Evolutionary conservation across 768 basidiomycete genomes (phyloP).

Genomic region (Lentinula sp.): DNA sequence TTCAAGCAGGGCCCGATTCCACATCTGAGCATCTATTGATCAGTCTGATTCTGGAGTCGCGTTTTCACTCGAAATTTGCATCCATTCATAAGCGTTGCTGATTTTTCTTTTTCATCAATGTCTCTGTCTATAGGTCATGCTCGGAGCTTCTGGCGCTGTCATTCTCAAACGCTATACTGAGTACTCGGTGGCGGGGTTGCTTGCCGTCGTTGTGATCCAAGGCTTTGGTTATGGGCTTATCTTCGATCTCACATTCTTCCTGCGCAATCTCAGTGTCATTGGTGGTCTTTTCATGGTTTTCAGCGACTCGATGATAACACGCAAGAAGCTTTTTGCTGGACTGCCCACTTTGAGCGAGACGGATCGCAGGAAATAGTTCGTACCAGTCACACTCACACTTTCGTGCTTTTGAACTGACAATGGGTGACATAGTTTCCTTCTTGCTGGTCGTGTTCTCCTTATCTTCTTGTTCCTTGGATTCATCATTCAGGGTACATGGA

Average conservation of each 20-base stretch:
- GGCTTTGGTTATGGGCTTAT: slow-evolving; percentile 99
- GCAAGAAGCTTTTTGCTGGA: slow-evolving; percentile 86
- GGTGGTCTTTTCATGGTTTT: slow-evolving; percentile 99
- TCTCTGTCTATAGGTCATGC: slow-evolving; percentile 67
- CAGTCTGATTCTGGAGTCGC: neutral
- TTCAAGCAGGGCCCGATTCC: neutral
- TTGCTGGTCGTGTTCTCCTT: slow-evolving; percentile 92
- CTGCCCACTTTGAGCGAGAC: slow-evolving; percentile 87
- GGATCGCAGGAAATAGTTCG: slow-evolving; percentile 97
- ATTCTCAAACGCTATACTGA: slow-evolving; percentile 86
- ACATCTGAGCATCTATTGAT: neutral
- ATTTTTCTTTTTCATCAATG: neutral
- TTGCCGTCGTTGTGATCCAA: slow-evolving; percentile 89
- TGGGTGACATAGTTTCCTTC: slow-evolving; percentile 68
- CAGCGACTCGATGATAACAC: slow-evolving; percentile 87
- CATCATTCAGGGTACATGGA: slow-evolving; percentile 91
- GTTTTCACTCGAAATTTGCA: neutral
- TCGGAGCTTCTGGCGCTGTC: slow-evolving; percentile 75
- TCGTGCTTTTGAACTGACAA: neutral
- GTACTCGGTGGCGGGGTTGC: slow-evolving; percentile 83
- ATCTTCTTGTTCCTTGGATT: slow-evolving; percentile 99
- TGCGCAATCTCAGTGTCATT: slow-evolving; percentile 95
- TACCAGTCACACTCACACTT: slow-evolving; percentile 6
- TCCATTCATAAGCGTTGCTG: too few species aligned
- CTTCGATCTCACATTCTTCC: slow-evolving; percentile 99